Evolutionary conservation across 176 grass and related monocot genomes (phyloP), one percentile per base, ranked within the genome.

Genomic region (sorghum (Sorghum bicolor)): DNA sequence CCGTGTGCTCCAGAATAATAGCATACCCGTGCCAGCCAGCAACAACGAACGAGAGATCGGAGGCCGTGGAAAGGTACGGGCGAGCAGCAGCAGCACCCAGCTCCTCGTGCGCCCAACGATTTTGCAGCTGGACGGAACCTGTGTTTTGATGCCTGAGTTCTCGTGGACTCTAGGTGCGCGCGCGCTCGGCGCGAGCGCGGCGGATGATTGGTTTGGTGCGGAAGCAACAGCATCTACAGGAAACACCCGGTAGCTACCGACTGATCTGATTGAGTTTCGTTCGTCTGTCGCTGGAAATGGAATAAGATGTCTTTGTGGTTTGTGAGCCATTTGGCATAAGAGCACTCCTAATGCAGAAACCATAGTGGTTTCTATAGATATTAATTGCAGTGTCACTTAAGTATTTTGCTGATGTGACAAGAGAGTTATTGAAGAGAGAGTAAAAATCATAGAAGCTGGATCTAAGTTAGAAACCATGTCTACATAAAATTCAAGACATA

Each of bases 141-240:
- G 45, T n/a, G 69, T 1, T 55, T 1, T 55, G 47, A 75, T 75
- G 72, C 44, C 20, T 24, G 41, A 14, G 24, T 34, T 67, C 33
- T 14, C 11, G 45, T 52, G 41, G 45, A 63, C 43, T 14, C 13
- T 48, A 14, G 10, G 55, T 24, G 53, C 9, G 5, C 0, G 17
- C 19, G 48, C 20, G 60, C 16, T 6, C 8, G 1, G 73, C 50
- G 76, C 26, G 3, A 53, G 4, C 48, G 48, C 39, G 39, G 3
- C 26, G 26, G 62, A 68, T 69, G 78, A 69, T 80, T 65, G 60
- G 29, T 83, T 74, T 83, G 39, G 43, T 50, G 57, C 6, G 70
- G 13, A 15, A 57, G 40, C 70, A 33, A 48, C 28, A 75, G 43
- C 58, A 48, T 63, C 30, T 64, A 70, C 65, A 70, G 53, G 4